Evolutionary conservation across 129 eudicot genomes (phyloP).

Genomic region (Silybum marianum): DNA sequence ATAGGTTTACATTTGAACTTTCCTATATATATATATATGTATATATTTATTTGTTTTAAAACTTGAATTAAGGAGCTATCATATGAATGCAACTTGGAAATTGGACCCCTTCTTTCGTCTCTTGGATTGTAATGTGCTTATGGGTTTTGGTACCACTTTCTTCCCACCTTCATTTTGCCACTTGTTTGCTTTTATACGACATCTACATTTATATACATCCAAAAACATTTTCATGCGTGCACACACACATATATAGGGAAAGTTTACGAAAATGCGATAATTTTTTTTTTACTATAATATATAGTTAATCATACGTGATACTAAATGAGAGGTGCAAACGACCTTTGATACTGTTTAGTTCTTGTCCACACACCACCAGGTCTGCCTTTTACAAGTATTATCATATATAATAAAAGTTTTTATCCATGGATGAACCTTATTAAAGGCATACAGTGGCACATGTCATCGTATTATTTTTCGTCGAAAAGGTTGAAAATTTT

Average conservation of each 20-base stretch:
- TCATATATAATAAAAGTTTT: no score
- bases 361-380: background rate
- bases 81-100: constrained; percentile 25
- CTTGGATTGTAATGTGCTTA: constrained; percentile 20
- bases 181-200: constrained; percentile 6
- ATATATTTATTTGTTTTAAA: background rate
- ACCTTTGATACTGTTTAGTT: background rate
- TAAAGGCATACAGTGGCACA: no score
- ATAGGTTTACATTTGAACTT: no score
- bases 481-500: no score
- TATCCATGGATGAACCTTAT: no score
- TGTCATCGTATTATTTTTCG: no score
- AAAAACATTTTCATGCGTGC: background rate
- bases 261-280: no score
- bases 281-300: no score
- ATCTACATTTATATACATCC: constrained; percentile 7
- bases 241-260: no score
- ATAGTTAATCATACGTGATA: background rate
- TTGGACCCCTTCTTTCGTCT: constrained; percentile 13
- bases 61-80: background rate
- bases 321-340: background rate
- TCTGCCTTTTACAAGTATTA: no score
- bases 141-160: constrained; percentile 32
- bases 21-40: background rate
- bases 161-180: constrained; percentile 20